These are phyloP conservation scores for Lepiota brunneoincarnata DNA, from an alignment of 768 basidiomycete genomes.

Conservation along the genomic window DNA sequence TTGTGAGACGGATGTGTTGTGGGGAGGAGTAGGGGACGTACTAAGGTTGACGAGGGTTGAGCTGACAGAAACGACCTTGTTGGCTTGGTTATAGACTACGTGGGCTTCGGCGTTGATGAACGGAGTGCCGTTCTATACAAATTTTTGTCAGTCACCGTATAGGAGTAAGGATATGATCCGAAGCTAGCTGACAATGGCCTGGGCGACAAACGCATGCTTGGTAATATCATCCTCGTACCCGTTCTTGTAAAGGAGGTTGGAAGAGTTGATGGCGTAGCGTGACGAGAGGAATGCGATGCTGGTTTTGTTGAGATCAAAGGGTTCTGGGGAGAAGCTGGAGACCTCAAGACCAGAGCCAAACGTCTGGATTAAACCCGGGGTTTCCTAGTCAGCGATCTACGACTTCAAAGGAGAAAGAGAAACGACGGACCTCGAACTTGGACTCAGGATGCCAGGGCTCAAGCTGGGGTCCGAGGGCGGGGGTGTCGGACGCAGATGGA, in stretches of 20 bases:
- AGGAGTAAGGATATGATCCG: neutral
- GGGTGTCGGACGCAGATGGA: neutral
- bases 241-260: conserved; percentile 20
- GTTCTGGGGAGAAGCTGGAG: conserved; percentile 22
- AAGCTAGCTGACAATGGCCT: conserved; percentile 4
- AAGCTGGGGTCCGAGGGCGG: conserved; percentile 2
- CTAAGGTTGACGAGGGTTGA: conserved; percentile 30
- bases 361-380: conserved; percentile 19
- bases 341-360: conserved; percentile 27
- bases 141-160: neutral
- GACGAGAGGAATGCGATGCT: conserved; percentile 23
- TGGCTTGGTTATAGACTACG: conserved; percentile 24
- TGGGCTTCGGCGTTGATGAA: conserved; percentile 35
- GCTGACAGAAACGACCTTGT: conserved; percentile 30
- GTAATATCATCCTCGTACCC: conserved; percentile 24
- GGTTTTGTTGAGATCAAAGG: conserved; percentile 20
- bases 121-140: conserved; percentile 24
- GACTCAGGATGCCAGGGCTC: conserved; percentile 9
- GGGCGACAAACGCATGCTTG: conserved; percentile 15
- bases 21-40: conserved; percentile 14
- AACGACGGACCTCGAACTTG: conserved; percentile 1
- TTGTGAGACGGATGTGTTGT: neutral
- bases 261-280: conserved; percentile 19
- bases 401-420: neutral
- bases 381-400: too few relatives aligned